Base-by-base conservation (phyloP, 1,139 yeast species). In the Hemisphaericaspora xylofermentans region DNA sequence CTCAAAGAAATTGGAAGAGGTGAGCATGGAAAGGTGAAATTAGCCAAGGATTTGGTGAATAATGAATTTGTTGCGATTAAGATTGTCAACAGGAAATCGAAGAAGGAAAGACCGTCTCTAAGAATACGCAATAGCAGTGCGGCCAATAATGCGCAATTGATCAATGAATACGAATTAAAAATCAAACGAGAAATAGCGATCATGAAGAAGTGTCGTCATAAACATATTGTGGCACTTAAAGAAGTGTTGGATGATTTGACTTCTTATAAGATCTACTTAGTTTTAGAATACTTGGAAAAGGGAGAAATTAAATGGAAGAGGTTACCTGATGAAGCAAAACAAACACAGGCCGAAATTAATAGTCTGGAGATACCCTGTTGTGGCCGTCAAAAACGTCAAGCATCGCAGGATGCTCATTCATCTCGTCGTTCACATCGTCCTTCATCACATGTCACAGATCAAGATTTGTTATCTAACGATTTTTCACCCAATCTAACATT, bases 1-100 rank as follows among this genome's bases (percentile, higher is more conserved):
- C 67, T 91, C 30, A 71, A 76, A 34, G 98, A 93, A 63, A 73
- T 94, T 29, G 99, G 99, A 3, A 76, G 88, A 38, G 99, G 99
- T 10, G 97, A 93, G 61, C 98, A 93, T 63, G 98, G 99, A 14
- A 91, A 89, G 61, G 99, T 94, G 34, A 94, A 93, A 61, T 72
- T 94, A 18, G 98, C 96, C 0, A 76, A 77, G 45, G 94, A 91
- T 58, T 63, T 84, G 41, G 74, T 79, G 17, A 75, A 84, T 12
- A 77, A 81, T 38, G 86, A 83, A 50, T 70, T 81, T 36, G 98
- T 91, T 18, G 98, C 98, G 0, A 91, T 94, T 44, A 94, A 94
- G 59, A 87, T 94, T 43, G 93, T 94, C 22, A 91, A 88, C 60
- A 73, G 98, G 42, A 80, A 78, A 44, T 80, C 83, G 12, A 68